Percentiles rank a stretch among this genome's conserved stretches.
Evolutionary conservation across 345 rosid species (phyloP).

Genomic region (Pistacia vera): DNA sequence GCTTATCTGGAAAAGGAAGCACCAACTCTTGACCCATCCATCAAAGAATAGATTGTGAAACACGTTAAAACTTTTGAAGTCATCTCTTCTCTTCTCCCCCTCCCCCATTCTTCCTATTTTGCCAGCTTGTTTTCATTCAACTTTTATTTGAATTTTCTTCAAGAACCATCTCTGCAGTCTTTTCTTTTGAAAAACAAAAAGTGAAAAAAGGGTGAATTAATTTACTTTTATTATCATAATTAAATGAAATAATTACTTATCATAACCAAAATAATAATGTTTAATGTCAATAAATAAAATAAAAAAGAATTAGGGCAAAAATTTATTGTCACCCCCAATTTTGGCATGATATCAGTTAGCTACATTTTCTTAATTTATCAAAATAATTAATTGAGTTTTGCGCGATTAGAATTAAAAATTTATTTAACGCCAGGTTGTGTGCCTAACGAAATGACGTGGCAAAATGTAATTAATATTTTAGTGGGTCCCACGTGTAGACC

Average conservation of each 20-base stretch:
- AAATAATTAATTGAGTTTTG: no score
- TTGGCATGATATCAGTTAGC: no score
- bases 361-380: no score
- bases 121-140: slow-evolving; percentile 1
- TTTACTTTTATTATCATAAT: no score
- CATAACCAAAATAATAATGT: no score
- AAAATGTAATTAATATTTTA: no score
- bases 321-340: no score
- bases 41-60: neutral
- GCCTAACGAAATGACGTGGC: neutral
- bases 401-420: no score
- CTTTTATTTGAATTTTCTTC: slow-evolving; percentile 3
- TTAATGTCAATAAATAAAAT: no score
- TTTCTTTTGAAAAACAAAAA: neutral
- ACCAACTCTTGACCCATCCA: neutral
- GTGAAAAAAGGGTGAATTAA: neutral
- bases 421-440: neutral
- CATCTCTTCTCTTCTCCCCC: no score
- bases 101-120: neutral
- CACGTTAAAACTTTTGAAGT: neutral
- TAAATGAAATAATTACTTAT: no score
- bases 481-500: neutral
- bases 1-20: slow-evolving; percentile 16
- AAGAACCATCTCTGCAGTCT: neutral
- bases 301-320: no score